Evolutionary conservation across 441 rosid genomes (phyloP).

Genomic region (Geranium incanum): DNA sequence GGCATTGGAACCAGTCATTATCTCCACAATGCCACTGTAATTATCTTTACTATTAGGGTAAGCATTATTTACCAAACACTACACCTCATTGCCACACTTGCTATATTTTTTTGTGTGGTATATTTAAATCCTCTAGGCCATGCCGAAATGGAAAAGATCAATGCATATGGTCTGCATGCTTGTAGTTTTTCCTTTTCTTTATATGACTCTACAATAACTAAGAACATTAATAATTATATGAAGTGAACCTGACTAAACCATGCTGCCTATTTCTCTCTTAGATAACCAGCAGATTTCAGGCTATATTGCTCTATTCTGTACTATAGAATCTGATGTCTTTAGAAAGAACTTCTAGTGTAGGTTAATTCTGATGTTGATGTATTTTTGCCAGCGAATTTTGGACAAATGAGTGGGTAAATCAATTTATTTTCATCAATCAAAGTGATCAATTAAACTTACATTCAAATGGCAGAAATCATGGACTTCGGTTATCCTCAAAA

Average conservation of each 20-base stretch:
- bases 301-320: neutral
- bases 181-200: neutral
- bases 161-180: neutral
- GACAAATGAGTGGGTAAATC: neutral
- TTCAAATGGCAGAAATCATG: conserved; percentile 73
- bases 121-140: neutral
- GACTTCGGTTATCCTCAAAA: conserved; percentile 98
- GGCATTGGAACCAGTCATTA: neutral
- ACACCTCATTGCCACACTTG: neutral
- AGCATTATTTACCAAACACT: neutral
- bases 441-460: neutral
- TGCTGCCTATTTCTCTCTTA: neutral
- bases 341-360: neutral
- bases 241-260: neutral
- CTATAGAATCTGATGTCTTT: neutral
- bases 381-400: neutral
- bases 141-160: too few relatives aligned
- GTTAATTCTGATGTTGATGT: neutral
- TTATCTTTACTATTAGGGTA: neutral
- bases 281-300: neutral
- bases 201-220: neutral
- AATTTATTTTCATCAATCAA: neutral
- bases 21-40: neutral
- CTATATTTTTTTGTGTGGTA: too few relatives aligned
- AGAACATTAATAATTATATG: neutral